Percentiles rank a stretch among this genome's conserved stretches.
These are phyloP conservation scores for Ganoderma meredithae DNA, from an alignment of 1,284 basidiomycete genomes.

Conservation along the genomic window DNA sequence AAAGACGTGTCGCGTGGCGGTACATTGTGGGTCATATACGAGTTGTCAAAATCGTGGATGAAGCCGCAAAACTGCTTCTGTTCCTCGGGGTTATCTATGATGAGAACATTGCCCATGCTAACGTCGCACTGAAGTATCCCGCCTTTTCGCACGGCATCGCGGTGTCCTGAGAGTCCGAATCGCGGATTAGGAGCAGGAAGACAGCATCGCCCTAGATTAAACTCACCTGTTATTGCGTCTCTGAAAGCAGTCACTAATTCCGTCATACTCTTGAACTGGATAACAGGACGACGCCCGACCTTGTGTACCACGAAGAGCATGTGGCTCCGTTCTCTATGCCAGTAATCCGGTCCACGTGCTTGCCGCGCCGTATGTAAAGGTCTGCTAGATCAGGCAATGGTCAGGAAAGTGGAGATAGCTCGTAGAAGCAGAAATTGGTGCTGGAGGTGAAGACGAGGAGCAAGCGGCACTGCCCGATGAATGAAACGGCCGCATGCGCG, in stretches of 20 bases:
- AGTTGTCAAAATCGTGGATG: slow-evolving; percentile 22
- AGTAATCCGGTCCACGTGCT: neutral
- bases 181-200: neutral
- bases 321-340: slow-evolving; percentile 26
- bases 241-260: slow-evolving; percentile 19
- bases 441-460: neutral
- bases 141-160: neutral
- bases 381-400: slow-evolving; percentile 15
- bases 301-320: slow-evolving; percentile 28
- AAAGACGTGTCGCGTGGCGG: neutral
- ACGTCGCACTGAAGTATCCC: slow-evolving; percentile 20
- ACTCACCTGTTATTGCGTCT: slow-evolving; percentile 29
- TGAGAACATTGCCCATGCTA: slow-evolving; percentile 17
- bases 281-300: slow-evolving; percentile 25
- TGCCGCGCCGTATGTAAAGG: slow-evolving; percentile 18
- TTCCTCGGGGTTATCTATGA: neutral
- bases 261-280: slow-evolving; percentile 16
- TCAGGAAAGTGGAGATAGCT: neutral
- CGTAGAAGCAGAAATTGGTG: neutral
- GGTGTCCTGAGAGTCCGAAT: neutral
- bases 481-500: no score
- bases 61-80: slow-evolving; percentile 11
- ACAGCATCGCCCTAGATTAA: no score
- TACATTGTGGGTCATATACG: neutral
- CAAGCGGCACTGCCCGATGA: no score